Evolutionary conservation across 2,329 filamentous ascomycete genomes (phyloP), one percentile per base, ranked within the genome.

Genomic region (Hirsutella thompsonii): DNA sequence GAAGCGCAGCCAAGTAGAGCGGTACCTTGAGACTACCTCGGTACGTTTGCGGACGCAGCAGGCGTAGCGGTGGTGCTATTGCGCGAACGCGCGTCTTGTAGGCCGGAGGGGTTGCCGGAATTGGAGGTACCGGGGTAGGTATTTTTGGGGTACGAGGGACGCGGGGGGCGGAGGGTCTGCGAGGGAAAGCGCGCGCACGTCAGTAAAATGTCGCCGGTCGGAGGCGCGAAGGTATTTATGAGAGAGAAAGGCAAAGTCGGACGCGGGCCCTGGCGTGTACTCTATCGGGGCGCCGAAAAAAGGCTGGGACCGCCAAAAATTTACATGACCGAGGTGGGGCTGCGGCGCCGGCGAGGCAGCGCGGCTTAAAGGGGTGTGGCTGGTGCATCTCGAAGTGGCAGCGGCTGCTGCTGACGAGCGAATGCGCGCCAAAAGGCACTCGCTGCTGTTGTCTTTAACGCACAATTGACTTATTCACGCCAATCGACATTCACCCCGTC

Each of bases 181-280:
- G 59, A 62, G 55, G 59, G 58, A 64, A 64, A 64, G 60, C 61
- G 62, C 62, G 62, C 64, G 61, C 61, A 65, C 60, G 61, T 64
- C 62, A 62, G 59, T 64, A 51, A 57, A 56, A 54, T 62, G 61
- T 59, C 53, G 49, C 58, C 55, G 60, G 59, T 59, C 54, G 62
- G 62, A 62, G 61, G 62, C 61, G 61, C 60, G 52, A 57, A 62
- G 59, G 58, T 64, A 66, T 64, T 65, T 65, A 65, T 66, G 61
- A 64, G 61, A 55, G 60, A 60, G 52, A 54, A 55, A 55, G 51
- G 46, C 51, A 56, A 58, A 51, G 47, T 53, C 54, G 52, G 54
- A 48, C 51, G 53, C 54, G 51, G 42, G 52, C 49, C 53, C 54
- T 50, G 53, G 58, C 53, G 56, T 64, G 58, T 52, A 29, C 42